Percentiles rank a stretch among this genome's conserved stretches.
Conservation (phyloP, 2,329 filamentous ascomycete genomes). For the Pseudogymnoascus sp. region DNA sequence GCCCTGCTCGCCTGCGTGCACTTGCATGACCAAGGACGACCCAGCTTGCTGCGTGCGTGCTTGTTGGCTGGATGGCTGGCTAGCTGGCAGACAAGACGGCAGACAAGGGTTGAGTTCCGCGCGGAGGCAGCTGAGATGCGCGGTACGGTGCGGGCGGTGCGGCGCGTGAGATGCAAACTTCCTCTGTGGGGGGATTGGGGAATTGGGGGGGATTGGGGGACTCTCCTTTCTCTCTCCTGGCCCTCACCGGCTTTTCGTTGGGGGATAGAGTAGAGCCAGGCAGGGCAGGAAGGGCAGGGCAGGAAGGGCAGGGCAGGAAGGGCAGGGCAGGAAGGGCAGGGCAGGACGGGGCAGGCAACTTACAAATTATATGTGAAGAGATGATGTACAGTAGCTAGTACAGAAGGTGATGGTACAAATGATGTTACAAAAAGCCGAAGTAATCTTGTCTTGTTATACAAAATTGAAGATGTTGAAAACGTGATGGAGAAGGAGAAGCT, state of each 20-base stretch:
- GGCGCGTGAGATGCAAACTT: background rate
- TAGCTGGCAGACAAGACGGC: background rate
- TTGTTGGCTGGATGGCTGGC: background rate
- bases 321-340: background rate
- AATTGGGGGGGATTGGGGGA: no score
- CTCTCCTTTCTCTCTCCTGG: background rate
- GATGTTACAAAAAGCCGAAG: background rate
- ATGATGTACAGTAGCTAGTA: background rate
- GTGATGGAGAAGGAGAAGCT: background rate
- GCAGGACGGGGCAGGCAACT: background rate
- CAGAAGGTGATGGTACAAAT: background rate
- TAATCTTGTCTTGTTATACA: background rate
- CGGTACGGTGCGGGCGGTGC: background rate
- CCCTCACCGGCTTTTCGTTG: background rate
- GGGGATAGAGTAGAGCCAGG: background rate
- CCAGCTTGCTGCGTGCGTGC: background rate
- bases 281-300: background rate
- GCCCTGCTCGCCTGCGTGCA: background rate
- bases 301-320: background rate
- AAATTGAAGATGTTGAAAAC: no score
- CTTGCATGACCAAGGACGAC: background rate
- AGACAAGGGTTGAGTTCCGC: background rate
- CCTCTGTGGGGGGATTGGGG: background rate
- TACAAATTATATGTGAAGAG: background rate
- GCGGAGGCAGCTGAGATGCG: background rate